A percentile compares a stretch with the other conserved stretches of the same genome.
phyloP scores from a whole-genome alignment of 106 monocot species.

The Platanthera guangdongensis region DNA sequence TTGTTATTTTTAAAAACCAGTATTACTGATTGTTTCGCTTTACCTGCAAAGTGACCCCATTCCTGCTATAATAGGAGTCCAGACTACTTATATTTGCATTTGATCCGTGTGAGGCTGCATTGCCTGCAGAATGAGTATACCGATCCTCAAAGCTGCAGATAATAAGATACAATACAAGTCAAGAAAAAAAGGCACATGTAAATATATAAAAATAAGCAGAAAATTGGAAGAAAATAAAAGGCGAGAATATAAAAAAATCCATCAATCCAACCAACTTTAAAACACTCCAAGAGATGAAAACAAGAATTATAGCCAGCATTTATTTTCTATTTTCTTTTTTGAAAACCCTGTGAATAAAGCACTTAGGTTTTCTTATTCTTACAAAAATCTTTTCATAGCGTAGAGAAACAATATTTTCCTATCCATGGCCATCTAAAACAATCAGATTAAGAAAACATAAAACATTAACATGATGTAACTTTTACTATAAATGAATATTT shows the following conservation, averaged over 20 bases:
- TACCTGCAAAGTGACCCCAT: not conserved
- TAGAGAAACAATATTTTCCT: not conserved
- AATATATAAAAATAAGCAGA: not conserved
- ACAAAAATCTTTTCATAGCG: not conserved
- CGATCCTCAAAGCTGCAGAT: conserved; percentile 5
- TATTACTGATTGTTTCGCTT: not conserved
- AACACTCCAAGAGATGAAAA: not conserved
- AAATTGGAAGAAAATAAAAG: not conserved
- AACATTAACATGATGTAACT: not conserved
- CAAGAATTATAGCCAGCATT: not conserved
- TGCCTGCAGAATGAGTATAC: not conserved
- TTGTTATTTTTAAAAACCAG: not conserved
- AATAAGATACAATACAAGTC: not conserved
- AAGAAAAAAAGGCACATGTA: not conserved
- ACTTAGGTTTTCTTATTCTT: not conserved
- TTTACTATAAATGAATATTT: not conserved
- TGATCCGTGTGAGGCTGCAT: not conserved
- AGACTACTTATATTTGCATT: not conserved
- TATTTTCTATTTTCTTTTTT: not conserved
- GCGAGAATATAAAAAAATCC: not conserved
- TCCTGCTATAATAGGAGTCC: not conserved
- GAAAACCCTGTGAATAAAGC: not conserved
- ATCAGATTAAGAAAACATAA: not conserved
- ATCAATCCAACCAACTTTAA: not conserved
- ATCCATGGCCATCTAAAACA: not conserved